Evolutionary conservation across 192 early-diverging fungal genomes (phyloP), one percentile per base, ranked within the genome.

Genomic region (Umbelopsis sp.): DNA sequence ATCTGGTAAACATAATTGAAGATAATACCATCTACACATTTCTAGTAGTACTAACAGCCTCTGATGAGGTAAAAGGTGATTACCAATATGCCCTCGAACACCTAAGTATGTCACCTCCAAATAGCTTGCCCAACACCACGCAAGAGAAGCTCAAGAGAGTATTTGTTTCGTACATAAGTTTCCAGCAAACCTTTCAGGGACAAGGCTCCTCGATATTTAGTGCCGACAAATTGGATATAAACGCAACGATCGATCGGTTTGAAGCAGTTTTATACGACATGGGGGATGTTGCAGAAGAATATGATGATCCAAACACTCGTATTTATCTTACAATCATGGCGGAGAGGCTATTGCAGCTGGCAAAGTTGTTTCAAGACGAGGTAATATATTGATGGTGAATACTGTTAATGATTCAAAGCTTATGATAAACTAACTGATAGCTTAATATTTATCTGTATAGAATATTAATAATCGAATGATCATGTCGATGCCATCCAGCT

Each of bases 261-360:
- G 56, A 62, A 34, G 56, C 56, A 10, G 29, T 34, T 22, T 26
- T 62, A 14, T 62, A 62, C 31, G 56, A 62, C 26, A 62, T 62
- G 56, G 56, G 56, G 2, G 56, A 62, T 20, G 16, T 62, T 3
- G 56, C 56, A 12, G 12, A 29, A 20, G 56, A 62, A 62, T 20
- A 32, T 26, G 31, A 62, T 16, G 56, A 62, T 31, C 0, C 16
- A 20, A 62, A 62, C 29, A 62, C 56, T 5, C 56, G 56, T 62
- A 62, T 62, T 34, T 62, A 36, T 32, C 31, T 62, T 29, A 62
- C 56, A 4, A 62, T 62, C 29, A 62, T 62, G 56, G 56, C 56
- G 17, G 56, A 62, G 56, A 62, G 56, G 26, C 14, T 62, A 8
- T 2, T 62, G 4, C 16, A 29, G 20, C 0, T 62, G 26, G 56